A percentile compares a stretch with the other conserved stretches of the same genome.
Conservation (phyloP, 495 filamentous ascomycete genomes). For the Mycothermus thermophilus region DNA sequence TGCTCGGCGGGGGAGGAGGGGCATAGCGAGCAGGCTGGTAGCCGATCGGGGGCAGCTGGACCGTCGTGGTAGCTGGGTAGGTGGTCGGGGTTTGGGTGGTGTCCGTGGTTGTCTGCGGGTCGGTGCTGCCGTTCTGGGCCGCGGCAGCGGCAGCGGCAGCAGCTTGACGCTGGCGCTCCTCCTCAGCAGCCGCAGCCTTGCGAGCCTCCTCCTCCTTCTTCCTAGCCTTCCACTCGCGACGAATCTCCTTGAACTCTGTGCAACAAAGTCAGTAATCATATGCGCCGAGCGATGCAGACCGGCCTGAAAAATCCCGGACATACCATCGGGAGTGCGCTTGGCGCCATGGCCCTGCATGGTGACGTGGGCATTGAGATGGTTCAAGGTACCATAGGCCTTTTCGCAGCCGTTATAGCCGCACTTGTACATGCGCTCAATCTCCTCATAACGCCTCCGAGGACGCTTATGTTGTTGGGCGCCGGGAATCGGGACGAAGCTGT, state of each 20-base stretch:
- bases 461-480: slow-evolving; percentile 96
- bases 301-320: neutral
- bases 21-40: slow-evolving; percentile 62
- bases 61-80: slow-evolving; percentile 46
- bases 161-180: slow-evolving; percentile 66
- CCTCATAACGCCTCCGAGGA: slow-evolving; percentile 85
- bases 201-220: slow-evolving; percentile 98
- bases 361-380: slow-evolving; percentile 93
- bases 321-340: slow-evolving; percentile 93
- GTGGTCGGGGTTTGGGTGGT: slow-evolving; percentile 44
- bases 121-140: slow-evolving; percentile 30
- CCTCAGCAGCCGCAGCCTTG: slow-evolving; percentile 52
- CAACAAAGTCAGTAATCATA: slow-evolving; percentile 1
- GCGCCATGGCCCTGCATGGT: slow-evolving; percentile 93
- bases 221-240: slow-evolving; percentile 96
- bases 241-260: slow-evolving; percentile 96
- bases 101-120: slow-evolving; percentile 41
- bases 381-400: slow-evolving; percentile 93
- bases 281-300: slow-evolving; percentile 2
- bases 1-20: slow-evolving; percentile 47
- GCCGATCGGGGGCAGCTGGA: slow-evolving; percentile 75
- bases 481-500: slow-evolving; percentile 96
- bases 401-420: slow-evolving; percentile 98
- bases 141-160: slow-evolving; percentile 44
- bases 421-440: slow-evolving; percentile 99